Base-by-base conservation (phyloP, 2,329 filamentous ascomycete species). In the Cladosporium sphaerospermum region DNA sequence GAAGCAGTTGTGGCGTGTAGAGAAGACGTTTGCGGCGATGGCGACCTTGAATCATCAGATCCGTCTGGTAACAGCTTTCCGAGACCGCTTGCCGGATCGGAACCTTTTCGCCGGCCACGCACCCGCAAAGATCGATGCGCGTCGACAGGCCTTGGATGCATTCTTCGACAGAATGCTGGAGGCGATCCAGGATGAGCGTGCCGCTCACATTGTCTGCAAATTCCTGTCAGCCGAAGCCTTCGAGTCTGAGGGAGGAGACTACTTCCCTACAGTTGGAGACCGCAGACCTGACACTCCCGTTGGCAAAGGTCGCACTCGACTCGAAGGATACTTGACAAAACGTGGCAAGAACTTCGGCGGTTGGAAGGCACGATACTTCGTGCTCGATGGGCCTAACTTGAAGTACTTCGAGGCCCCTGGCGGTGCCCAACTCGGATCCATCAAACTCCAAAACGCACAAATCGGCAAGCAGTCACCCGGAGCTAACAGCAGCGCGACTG, bases 291-390 rank as follows among this genome's bases (percentile, higher is more conserved):
- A 60, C 67, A 69, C 54, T 57, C 64, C 54, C 45, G 81, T 83
- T 0, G 77, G 82, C 5, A 82, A 85, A 61, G 82, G 83, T 3
- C 82, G 84, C 45, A 83, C 86, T 8, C 78, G 84, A 55, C 89
- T 89, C 65, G 91, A 85, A 65, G 93, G 93, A 8, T 99, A 97
- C 69, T 75, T 99, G 46, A 97, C 93, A 2, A 99, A 99, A 74
- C 83, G 88, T 61, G 93, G 93, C 45, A 99, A 99, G 77, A 97
- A 97, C 65, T 99, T 99, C 72, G 93, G 93, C 48, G 93, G 93
- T 45, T 99, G 93, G 93, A 99, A 99, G 71, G 91, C 90, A 9
- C 75, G 84, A 54, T 87, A 82, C 63, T 88, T 88, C 63, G 77
- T 85, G 11, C 73, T 88, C 3, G 81, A 88, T 61, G 84, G 83